Evolutionary conservation across 345 rosid genomes (phyloP), one percentile per base, ranked within the genome.

Genomic region (Melastoma malabathricum): DNA sequence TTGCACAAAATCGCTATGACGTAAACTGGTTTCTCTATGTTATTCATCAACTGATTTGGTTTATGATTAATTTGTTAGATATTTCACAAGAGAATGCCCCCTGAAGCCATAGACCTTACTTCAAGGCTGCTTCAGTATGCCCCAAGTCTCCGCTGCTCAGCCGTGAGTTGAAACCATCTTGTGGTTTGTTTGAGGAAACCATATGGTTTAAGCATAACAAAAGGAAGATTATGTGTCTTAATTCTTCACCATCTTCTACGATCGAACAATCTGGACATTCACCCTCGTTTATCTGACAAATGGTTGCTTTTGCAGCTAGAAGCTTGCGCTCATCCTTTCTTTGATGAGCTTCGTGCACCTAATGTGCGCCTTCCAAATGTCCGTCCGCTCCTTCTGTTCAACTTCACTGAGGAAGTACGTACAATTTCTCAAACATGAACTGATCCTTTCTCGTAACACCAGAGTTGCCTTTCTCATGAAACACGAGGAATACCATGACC

Each of bases 41-140:
- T 34, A 34, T 34, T 34, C 41, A 6, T 9, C 41, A 1, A 12
- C 41, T 34, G 12, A 34, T 34, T 34, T 34, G 41, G 41, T 34
- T 34, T 6, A 34, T 34, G 2, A 6, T 9, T 34, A 6, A 34
- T 34, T 34, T 34, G 41, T 34, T 64, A 86, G 90, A 75, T 86
- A 59, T 86, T 86, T 66, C 86, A 80, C 63, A 82, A 82, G 59
- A 64, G 82, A 48, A 82, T 82, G 90, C 95, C 95, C 67, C 86
- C 95, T 18, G 92, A 86, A 75, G 95, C 95, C 20, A 76, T 86
- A 55, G 95, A 86, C 64, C 92, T 86, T 6, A 80, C 81, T 16
- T 86, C 95, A 29, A 73, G 95, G 60, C 81, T 86, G 54, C 81
- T 86, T 52, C 95, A 86, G 16, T 86, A 86, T 56, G 78, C 95